Percentiles rank a stretch among this genome's conserved stretches.
phyloP scores from a whole-genome alignment of 2,329 filamentous ascomycete species.

The Tolypocladium album region DNA sequence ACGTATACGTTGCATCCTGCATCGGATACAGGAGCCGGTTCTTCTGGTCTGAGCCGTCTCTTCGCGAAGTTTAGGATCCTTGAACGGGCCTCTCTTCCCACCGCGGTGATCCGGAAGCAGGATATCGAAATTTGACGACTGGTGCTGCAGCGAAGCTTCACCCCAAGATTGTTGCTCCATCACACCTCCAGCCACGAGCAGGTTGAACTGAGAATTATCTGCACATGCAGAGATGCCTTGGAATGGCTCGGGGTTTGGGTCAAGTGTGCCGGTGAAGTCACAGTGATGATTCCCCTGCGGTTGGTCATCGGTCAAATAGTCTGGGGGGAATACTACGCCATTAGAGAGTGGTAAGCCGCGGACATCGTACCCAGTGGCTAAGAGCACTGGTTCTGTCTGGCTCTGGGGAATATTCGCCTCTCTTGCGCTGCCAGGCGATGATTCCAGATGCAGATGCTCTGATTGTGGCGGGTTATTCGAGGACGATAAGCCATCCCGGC shows the following conservation, averaged over 20 bases:
- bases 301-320: neutral
- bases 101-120: conserved; percentile 18
- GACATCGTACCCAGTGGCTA: neutral
- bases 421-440: neutral
- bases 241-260: neutral
- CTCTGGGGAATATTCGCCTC: neutral
- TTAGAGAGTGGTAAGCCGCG: neutral
- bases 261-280: neutral
- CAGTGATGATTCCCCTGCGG: neutral
- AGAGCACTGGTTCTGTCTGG: neutral
- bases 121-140: conserved; percentile 17
- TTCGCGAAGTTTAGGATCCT: conserved; percentile 36
- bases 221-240: neutral
- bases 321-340: neutral
- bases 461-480: conserved; percentile 1
- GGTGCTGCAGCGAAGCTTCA: conserved; percentile 9
- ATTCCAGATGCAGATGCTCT: neutral
- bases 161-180: conserved; percentile 6
- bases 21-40: conserved; percentile 49
- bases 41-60: conserved; percentile 46
- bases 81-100: conserved; percentile 41
- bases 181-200: neutral
- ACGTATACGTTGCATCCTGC: conserved; percentile 51
- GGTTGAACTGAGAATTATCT: neutral
- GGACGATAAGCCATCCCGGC: neutral